These are phyloP conservation scores for Trichosanthes cucumerina DNA, from an alignment of 306 rosid species.

Conservation along the genomic window DNA sequence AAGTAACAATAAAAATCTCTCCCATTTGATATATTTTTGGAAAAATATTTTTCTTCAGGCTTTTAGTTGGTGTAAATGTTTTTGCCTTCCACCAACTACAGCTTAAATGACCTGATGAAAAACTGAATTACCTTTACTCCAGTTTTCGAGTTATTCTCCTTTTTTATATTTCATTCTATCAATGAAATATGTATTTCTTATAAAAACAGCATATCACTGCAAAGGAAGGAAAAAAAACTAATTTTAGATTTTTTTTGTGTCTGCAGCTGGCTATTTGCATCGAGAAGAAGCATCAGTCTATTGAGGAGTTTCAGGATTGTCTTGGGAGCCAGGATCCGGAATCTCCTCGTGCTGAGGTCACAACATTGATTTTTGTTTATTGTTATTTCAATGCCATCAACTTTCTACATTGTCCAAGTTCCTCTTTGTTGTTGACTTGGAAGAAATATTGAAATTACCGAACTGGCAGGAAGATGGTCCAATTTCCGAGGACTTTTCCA, in stretches of 20 bases:
- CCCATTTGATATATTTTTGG: neutral
- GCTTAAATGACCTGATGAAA: neutral
- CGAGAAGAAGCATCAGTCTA: constrained; percentile 52
- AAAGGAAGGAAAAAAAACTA: neutral
- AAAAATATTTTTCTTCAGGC: neutral
- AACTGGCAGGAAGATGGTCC: constrained; percentile 58
- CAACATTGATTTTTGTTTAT: neutral
- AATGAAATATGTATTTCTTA: neutral
- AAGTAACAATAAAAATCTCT: neutral
- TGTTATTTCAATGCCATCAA: neutral
- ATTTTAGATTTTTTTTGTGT: constrained; percentile 15
- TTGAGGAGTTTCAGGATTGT: constrained; percentile 88
- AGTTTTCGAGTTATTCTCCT: neutral
- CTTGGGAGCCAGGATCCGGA: constrained; percentile 59
- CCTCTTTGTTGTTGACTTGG: constrained; percentile 12
- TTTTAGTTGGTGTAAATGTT: neutral
- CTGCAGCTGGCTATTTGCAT: constrained; percentile 87
- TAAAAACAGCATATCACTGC: neutral
- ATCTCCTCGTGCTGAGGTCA: constrained; percentile 52
- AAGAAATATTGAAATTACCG: constrained; percentile 14
- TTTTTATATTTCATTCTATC: neutral
- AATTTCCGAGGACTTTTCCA: constrained; percentile 31
- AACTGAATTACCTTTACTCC: neutral
- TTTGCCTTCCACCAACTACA: neutral
- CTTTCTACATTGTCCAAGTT: neutral